Evolutionary conservation across 306 rosid genomes (phyloP).

Genomic region (Quercus engelmannii): DNA sequence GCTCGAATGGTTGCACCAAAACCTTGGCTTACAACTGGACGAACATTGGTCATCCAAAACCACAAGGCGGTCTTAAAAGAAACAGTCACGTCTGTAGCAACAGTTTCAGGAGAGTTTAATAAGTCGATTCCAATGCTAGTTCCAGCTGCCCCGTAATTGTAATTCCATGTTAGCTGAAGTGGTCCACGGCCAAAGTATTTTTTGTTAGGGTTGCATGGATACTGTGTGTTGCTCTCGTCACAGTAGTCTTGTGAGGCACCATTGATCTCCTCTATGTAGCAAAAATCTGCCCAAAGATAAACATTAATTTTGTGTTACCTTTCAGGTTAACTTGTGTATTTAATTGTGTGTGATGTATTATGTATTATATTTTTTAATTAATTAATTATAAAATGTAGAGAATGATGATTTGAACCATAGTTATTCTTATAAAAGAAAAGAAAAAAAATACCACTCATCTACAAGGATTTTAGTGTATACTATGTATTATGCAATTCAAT

Average conservation of each 20-base stretch:
- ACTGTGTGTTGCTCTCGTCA: conserved; percentile 49
- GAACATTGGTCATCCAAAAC: conserved; percentile 74
- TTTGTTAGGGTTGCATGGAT: conserved; percentile 62
- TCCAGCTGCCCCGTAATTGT: conserved; percentile 79
- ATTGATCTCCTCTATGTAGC: conserved; percentile 79
- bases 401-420: too few relatives aligned
- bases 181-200: conserved; percentile 88
- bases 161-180: conserved; percentile 83
- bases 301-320: not conserved
- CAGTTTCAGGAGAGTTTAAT: conserved; percentile 61
- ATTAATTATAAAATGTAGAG: too few relatives aligned
- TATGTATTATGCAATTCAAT: too few relatives aligned
- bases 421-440: too few relatives aligned
- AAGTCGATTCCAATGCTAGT: conserved; percentile 54
- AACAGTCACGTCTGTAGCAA: conserved; percentile 46
- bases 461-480: too few relatives aligned
- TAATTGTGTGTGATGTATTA: too few relatives aligned
- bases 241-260: conserved; percentile 77
- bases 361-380: too few relatives aligned
- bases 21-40: conserved; percentile 52
- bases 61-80: conserved; percentile 78
- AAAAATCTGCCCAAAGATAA: conserved; percentile 45
- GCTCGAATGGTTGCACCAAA: conserved; percentile 89
- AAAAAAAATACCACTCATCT: too few relatives aligned
- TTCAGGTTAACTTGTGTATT: too few relatives aligned